A percentile compares a stretch with the other conserved stretches of the same genome.
These are phyloP conservation scores for Naumovozyma dairenensis DNA, from an alignment of 805 yeast genomes.

Conservation along the genomic window DNA sequence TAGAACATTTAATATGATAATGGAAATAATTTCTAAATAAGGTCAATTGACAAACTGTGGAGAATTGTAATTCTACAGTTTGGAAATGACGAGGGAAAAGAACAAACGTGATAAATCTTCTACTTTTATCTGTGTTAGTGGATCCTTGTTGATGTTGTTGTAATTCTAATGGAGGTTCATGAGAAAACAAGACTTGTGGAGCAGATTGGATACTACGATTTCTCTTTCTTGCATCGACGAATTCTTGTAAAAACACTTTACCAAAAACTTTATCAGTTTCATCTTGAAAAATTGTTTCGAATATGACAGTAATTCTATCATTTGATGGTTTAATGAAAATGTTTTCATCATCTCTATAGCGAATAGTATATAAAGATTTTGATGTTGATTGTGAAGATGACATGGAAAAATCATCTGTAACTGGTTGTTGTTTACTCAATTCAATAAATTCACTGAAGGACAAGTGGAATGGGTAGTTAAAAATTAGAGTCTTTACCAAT, in stretches of 20 bases:
- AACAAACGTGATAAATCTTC: conserved; percentile 52
- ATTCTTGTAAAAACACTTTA: conserved; percentile 83
- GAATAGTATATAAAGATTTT: conserved; percentile 34
- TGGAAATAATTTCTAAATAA: conserved; percentile 95
- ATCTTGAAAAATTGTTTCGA: conserved; percentile 89
- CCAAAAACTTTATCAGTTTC: conserved; percentile 92
- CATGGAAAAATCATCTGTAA: conserved; percentile 20
- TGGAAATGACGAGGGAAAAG: conserved; percentile 84
- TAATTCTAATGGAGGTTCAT: conserved; percentile 90
- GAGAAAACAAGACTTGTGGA: conserved; percentile 91
- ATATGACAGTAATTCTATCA: conserved; percentile 94
- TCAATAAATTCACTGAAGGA: conserved; percentile 76
- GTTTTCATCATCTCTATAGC: conserved; percentile 88
- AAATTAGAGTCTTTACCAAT: conserved; percentile 69
- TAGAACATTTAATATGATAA: conserved; percentile 95
- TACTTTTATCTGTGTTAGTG: conserved; percentile 33
- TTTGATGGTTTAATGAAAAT: conserved; percentile 85
- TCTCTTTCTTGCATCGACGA: conserved; percentile 90
- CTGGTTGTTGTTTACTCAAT: conserved; percentile 35
- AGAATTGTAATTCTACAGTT: conserved; percentile 35
- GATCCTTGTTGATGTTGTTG: conserved; percentile 21
- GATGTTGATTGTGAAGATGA: conserved; percentile 14
- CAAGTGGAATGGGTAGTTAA: conserved; percentile 86
- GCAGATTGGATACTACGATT: conserved; percentile 93
- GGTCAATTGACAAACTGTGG: conserved; percentile 71